Conservation (phyloP, 2,329 filamentous ascomycete genomes). For the Phyllosticta ampelicida region DNA sequence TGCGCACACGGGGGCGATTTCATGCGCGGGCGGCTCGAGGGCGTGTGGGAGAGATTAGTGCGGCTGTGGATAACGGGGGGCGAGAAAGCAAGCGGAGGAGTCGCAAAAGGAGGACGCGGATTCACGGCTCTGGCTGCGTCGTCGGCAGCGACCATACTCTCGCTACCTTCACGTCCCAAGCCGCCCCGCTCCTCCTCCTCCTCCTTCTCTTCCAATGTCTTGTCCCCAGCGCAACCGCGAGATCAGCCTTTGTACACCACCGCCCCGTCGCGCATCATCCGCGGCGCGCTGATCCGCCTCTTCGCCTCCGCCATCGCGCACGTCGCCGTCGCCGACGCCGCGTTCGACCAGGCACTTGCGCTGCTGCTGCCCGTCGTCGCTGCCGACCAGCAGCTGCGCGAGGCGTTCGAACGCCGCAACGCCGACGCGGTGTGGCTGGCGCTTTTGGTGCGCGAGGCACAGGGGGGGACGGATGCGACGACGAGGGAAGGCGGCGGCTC, state of each 20-base stretch:
- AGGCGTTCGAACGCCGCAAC: constrained; percentile 54
- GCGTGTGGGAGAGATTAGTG: constrained; percentile 53
- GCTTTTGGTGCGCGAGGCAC: not conserved
- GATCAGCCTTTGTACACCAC: constrained; percentile 33
- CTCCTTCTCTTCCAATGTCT: not conserved
- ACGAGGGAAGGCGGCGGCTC: too few species aligned
- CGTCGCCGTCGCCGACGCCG: constrained; percentile 53
- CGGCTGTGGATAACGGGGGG: constrained; percentile 17
- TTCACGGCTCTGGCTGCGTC: not conserved
- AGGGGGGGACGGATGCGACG: not conserved
- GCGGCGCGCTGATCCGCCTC: constrained; percentile 51
- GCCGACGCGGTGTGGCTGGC: constrained; percentile 66
- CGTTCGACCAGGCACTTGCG: constrained; percentile 58
- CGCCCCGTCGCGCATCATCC: constrained; percentile 50
- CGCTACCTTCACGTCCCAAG: not conserved
- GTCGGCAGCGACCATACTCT: not conserved
- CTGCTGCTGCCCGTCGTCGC: constrained; percentile 39
- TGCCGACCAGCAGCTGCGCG: constrained; percentile 38
- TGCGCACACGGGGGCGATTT: constrained; percentile 71
- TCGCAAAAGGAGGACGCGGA: not conserved
- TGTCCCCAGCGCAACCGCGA: not conserved
- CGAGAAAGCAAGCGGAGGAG: not conserved
- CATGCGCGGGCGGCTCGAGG: constrained; percentile 61
- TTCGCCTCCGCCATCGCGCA: constrained; percentile 51
- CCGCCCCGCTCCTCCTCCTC: not conserved